Evolutionary conservation across 2,329 filamentous ascomycete species (phyloP).

Genomic region (Curvularia lunata): DNA sequence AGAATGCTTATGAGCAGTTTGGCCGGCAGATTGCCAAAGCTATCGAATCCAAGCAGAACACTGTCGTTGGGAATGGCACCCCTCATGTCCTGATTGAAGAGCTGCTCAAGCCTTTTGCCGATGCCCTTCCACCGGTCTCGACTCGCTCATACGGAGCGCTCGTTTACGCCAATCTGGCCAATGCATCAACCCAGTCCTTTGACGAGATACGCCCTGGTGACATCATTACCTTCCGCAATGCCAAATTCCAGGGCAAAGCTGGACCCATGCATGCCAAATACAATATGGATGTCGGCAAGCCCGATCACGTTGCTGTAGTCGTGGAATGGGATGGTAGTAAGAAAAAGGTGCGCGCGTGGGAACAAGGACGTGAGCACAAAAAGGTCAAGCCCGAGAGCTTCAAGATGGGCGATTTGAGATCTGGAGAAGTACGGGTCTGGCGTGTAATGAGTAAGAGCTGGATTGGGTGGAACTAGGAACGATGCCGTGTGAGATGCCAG

Average conservation of each 20-base stretch:
- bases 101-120: constrained; percentile 73
- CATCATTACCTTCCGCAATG: constrained; percentile 90
- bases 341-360: constrained; percentile 95
- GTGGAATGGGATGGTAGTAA: constrained; percentile 98
- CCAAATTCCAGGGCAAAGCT: constrained; percentile 92
- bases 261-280: constrained; percentile 97
- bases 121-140: constrained; percentile 83
- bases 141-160: constrained; percentile 87
- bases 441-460: constrained; percentile 89
- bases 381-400: constrained; percentile 96
- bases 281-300: constrained; percentile 83
- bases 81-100: constrained; percentile 79
- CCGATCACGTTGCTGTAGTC: constrained; percentile 86
- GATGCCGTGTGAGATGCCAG: neutral
- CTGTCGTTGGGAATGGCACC: constrained; percentile 82
- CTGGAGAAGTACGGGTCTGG: constrained; percentile 97
- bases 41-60: constrained; percentile 74
- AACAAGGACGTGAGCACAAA: constrained; percentile 90
- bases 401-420: constrained; percentile 87
- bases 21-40: constrained; percentile 78
- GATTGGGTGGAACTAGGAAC: constrained; percentile 73
- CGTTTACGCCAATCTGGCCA: constrained; percentile 93
- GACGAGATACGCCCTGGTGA: constrained; percentile 95
- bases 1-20: constrained; percentile 80
- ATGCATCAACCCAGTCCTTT: constrained; percentile 85